Base-by-base conservation (phyloP, 2,329 filamentous ascomycete genomes). In the Colletotrichum phormii region DNA sequence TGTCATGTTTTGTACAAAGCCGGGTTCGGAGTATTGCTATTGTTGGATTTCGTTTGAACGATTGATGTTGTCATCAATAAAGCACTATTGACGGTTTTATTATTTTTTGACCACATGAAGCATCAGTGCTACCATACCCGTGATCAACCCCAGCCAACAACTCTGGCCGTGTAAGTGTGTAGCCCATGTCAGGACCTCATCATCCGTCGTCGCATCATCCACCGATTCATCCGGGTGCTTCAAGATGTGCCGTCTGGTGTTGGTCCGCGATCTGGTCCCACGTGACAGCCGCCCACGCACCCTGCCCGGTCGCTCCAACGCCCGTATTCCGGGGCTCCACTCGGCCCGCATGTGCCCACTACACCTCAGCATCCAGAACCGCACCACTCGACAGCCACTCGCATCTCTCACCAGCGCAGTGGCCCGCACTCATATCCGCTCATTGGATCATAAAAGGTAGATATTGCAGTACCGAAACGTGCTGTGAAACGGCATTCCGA, bases 41-140 rank as follows among this genome's bases (percentile, higher is more conserved):
- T 58, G 61, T 58, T 68, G 62, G 12, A 9, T 15, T 13, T 33
- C 55, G 33, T 63, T 72, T 18, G 26, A 57, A 60, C 49, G 35
- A 22, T 72, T 61, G 66, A 69, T 72, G 69, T 70, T 29, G 64
- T 67, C 35, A 61, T 65, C 54, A 72, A 68, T 58, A 72, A 46
- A 64, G 70, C 35, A 53, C 54, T 24, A 22, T 69, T 61, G 22
- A 15, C 24, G 54, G n/a, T 24, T 49, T 18, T 15, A 65, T 46
- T 37, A 65, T 46, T 37, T 7, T 15, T 9, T 9, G 24, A 18
- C 9, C 3, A 8, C 1, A 31, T 31, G 53, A 29, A 57, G 6
- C 15, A 6, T 53, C 11, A 24, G 26, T 24, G 8, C 11, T 12
- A 12, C 24, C 42, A 6, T 46, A 22, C 37, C 24, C 22, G 18